Evolutionary conservation across 768 basidiomycete species (phyloP), one percentile per base, ranked within the genome.

Genomic region (Sarcodon sp.): DNA sequence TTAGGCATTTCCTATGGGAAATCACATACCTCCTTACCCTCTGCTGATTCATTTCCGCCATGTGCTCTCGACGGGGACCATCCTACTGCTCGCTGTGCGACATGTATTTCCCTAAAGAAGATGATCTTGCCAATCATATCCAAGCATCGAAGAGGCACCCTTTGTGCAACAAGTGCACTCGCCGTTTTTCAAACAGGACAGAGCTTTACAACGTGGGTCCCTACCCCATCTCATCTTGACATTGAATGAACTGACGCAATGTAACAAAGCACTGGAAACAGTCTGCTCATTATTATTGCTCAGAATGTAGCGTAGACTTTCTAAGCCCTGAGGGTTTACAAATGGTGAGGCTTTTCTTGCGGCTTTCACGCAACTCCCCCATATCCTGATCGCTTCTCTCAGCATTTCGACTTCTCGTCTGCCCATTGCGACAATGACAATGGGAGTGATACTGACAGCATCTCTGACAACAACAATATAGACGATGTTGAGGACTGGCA

Each of bases 301-400:
- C 21, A 27, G 21, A 27, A 4, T 27, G 21, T 27, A 32, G 44
- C 59, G 6, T 31, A 57, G 32, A 48, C 47, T 50, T 37, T 49
- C 37, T 31, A 51, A 15, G 45, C 54, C 47, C 52, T 55, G 33
- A 3, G 4, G 16, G n/a, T 35, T 33, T 50, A 55, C 45, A 49
- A 58, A 3, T 53, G 53, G 34, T 55, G 56, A 46, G 31, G 48
- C 61, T 44, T 58, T 64, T 36, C 55, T 56, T 46, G 57, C 21
- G 4, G 21, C 21, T 27, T 3, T 27, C 4, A 27, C 21, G 4
- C 21, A 27, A 27, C 3, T 27, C 4, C 4, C n/a, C 4, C 21
- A 27, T 4, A 27, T 27, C 21, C 21, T 27, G 21, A 27, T 27
- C 3, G 21, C 4, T 27, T 27, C 21, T 27, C 4, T 27, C 21